Base-by-base conservation (phyloP, 179 eudicot genomes). In the Silene coronaria region DNA sequence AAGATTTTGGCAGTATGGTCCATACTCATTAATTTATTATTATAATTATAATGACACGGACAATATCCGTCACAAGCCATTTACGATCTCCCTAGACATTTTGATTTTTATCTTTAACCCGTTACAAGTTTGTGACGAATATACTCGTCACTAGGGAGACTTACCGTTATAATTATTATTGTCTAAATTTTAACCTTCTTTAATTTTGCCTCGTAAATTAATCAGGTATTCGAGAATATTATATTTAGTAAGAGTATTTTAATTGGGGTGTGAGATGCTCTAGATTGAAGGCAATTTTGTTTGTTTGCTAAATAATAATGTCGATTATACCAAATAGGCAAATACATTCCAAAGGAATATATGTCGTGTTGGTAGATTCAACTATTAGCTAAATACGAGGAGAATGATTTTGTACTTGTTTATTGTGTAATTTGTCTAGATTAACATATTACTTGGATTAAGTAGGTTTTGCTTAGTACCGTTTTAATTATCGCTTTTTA, bases 1-100 rank as follows among this genome's bases (percentile, higher is more conserved):
- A 88, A 90, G 89, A 88, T 90, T 88, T 85, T 84, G 76, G 83
- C 86, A 83, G 87, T 86, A 89, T 84, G 86, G 90, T 78, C 87
- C 82, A 82, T 76, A 73, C 46, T 76, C 85, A 79, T 78, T 80
- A 79, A 72, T 53, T 53, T 53, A 16, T 53, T 53, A 38, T 42
- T 34, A 34, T 34, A 5, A 28, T 28, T 28, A 28, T 28, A 1
- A 28, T 28, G n/a, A n/a, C n/a, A n/a, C n/a, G n/a, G n/a, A n/a
- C n/a, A n/a, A n/a, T n/a, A n/a, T n/a, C n/a, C n/a, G n/a, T n/a
- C n/a, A n/a, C n/a, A n/a, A n/a, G n/a, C n/a, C n/a, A n/a, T n/a
- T n/a, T n/a, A n/a, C n/a, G n/a, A n/a, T n/a, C n/a, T n/a, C n/a
- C n/a, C n/a, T n/a, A n/a, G n/a, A n/a, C n/a, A n/a, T n/a, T n/a